A percentile compares a stretch with the other conserved stretches of the same genome.
These are phyloP conservation scores for Aechmea fasciata DNA, from an alignment of 176 grass and related monocot genomes.

Conservation along the genomic window DNA sequence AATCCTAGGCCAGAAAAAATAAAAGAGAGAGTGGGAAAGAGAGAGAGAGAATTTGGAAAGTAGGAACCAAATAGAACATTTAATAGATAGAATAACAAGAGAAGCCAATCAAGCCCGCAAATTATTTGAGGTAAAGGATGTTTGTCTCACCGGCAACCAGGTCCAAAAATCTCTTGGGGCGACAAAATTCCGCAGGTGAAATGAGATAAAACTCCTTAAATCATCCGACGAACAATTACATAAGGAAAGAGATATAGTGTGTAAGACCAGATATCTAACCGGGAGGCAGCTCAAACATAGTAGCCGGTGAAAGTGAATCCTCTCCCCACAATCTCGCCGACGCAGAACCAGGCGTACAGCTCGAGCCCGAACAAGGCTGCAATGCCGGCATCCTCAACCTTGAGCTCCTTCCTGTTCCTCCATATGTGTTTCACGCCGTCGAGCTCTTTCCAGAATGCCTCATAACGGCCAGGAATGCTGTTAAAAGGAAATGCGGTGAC, in stretches of 20 bases:
- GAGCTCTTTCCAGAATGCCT: conserved; percentile 82
- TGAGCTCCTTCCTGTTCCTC: conserved; percentile 72
- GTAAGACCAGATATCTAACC: conserved; percentile 28
- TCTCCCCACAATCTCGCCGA: conserved; percentile 73
- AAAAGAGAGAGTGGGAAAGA: neutral
- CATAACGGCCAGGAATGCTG: conserved; percentile 78
- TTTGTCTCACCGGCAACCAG: conserved; percentile 51
- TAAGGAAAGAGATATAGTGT: conserved; percentile 19
- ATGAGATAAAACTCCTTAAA: conserved; percentile 30
- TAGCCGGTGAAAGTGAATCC: conserved; percentile 84
- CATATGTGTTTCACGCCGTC: conserved; percentile 63
- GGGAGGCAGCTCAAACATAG: conserved; percentile 44
- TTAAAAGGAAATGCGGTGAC: conserved; percentile 16
- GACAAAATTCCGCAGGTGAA: conserved; percentile 51
- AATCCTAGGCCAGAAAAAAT: too few relatives aligned
- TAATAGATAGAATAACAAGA: neutral
- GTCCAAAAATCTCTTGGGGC: conserved; percentile 20
- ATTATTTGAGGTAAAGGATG: conserved; percentile 55
- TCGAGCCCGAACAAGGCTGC: conserved; percentile 66
- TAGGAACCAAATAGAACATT: neutral
- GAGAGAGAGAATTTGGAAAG: neutral
- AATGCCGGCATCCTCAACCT: conserved; percentile 71
- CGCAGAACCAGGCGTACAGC: conserved; percentile 72
- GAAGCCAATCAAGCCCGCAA: conserved; percentile 28
- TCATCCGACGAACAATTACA: conserved; percentile 40